Evolutionary conservation across 83 land plant genomes (phyloP).

Genomic region (Picea mariana): DNA sequence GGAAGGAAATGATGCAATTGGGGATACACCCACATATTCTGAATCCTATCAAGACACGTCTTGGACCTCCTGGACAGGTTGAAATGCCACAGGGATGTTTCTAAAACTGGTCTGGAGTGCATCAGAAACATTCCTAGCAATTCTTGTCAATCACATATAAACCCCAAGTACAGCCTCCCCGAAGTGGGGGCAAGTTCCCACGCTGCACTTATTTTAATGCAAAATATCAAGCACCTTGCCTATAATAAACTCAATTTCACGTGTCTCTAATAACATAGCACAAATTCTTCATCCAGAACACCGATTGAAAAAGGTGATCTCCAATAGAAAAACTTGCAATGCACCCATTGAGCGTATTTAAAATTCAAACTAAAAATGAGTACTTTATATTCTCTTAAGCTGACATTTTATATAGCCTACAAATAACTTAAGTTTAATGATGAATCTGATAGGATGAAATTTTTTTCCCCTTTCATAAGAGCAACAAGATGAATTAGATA

Average conservation of each 20-base stretch:
- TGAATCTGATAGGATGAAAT: background rate
- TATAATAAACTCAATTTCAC: background rate
- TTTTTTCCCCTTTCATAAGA: background rate
- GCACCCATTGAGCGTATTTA: background rate
- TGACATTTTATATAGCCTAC: background rate
- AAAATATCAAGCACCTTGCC: background rate
- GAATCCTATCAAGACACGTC: too few species aligned
- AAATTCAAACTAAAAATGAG: background rate
- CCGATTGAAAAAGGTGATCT: background rate
- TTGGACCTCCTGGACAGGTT: too few species aligned
- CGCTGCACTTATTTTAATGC: too few species aligned
- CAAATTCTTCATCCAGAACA: background rate
- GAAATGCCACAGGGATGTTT: too few species aligned
- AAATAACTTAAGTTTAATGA: background rate
- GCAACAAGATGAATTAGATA: background rate
- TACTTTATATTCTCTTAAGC: background rate
- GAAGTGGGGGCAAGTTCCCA: too few species aligned
- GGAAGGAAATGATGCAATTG: too few species aligned
- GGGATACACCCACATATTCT: too few species aligned
- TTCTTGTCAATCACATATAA: too few species aligned
- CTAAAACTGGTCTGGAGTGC: too few species aligned
- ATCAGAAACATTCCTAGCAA: too few species aligned
- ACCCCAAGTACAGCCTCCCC: too few species aligned
- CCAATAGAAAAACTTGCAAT: background rate
- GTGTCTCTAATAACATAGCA: background rate